Percentiles rank a stretch among this genome's conserved stretches.
These are phyloP conservation scores for Didymella glomerata DNA, from an alignment of 2,329 filamentous ascomycete genomes.

Conservation along the genomic window DNA sequence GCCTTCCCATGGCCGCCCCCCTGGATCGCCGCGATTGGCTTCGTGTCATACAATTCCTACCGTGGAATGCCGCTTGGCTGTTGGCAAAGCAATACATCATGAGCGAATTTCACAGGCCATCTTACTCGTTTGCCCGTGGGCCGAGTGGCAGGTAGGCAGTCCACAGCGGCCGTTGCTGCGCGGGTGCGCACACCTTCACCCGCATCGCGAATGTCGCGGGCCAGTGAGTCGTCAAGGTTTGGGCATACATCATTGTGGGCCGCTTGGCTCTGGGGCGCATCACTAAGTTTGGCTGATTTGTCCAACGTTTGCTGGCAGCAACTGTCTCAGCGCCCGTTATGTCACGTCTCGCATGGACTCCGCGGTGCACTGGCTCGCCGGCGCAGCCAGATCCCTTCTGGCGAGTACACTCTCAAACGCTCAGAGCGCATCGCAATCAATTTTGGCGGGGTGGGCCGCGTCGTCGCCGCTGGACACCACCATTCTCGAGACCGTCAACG, in stretches of 20 bases:
- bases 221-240: slow-evolving; percentile 22
- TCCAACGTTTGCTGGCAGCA: slow-evolving; percentile 34
- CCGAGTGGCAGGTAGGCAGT: slow-evolving; percentile 15
- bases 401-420: slow-evolving; percentile 17
- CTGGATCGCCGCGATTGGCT: slow-evolving; percentile 23
- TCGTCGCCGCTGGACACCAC: slow-evolving; percentile 11
- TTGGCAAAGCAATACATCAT: slow-evolving; percentile 24
- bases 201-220: slow-evolving; percentile 2
- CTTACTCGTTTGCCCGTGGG: slow-evolving; percentile 12
- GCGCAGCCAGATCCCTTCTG: slow-evolving; percentile 22
- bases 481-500: slow-evolving; percentile 8
- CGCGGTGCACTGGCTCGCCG: slow-evolving; percentile 11
- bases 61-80: slow-evolving; percentile 25
- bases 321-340: slow-evolving; percentile 31
- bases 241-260: slow-evolving; percentile 34
- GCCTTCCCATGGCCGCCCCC: slow-evolving; percentile 5
- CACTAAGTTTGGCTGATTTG: slow-evolving; percentile 27
- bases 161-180: slow-evolving; percentile 1
- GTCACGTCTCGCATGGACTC: slow-evolving; percentile 26
- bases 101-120: slow-evolving; percentile 19
- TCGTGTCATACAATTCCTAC: slow-evolving; percentile 25
- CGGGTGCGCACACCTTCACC: neutral
- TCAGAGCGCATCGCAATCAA: slow-evolving; percentile 20
- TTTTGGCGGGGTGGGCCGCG: slow-evolving; percentile 21
- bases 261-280: slow-evolving; percentile 27